These are phyloP conservation scores for Endogone sp. DNA, from an alignment of 192 early-diverging fungal species.

Conservation along the genomic window DNA sequence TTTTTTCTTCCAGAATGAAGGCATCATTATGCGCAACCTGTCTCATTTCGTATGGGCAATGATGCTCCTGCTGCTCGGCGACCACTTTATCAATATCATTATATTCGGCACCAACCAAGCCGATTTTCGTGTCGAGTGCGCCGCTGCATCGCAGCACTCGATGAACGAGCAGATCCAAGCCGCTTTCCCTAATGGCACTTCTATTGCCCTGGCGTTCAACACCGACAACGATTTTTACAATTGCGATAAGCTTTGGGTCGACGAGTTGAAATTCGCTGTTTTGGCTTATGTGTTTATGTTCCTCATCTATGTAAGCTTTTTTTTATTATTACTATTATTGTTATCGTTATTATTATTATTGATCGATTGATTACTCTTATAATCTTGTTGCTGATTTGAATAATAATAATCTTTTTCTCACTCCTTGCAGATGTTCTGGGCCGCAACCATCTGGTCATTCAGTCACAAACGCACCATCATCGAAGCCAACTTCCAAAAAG, in stretches of 20 bases:
- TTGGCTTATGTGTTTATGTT: conserved; percentile 14
- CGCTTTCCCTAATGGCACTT: conserved; percentile 7
- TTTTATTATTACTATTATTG: conserved; percentile 4
- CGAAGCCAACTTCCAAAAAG: not conserved
- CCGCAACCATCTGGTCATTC: conserved; percentile 21
- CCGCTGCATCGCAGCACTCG: not conserved
- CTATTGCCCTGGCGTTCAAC: conserved; percentile 13
- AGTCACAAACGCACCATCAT: conserved; percentile 9
- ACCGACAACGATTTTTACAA: conserved; percentile 24
- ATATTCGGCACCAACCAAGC: conserved; percentile 21
- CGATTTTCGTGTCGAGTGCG: conserved; percentile 18
- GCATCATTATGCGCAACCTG: conserved; percentile 1
- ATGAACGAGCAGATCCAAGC: conserved; percentile 1
- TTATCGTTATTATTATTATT: conserved; percentile 14
- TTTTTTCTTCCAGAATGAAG: conserved; percentile 15
- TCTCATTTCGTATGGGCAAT: conserved; percentile 14
- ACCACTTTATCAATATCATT: conserved; percentile 24
- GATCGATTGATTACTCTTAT: no score
- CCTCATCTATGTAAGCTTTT: conserved; percentile 21
- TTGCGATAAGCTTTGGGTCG: conserved; percentile 24
- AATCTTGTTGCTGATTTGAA: conserved; percentile 16
- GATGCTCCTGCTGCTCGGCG: conserved; percentile 18
- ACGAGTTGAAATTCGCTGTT: conserved; percentile 29
- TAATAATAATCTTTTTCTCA: not conserved
- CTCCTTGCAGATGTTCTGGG: conserved; percentile 14